phyloP scores from a whole-genome alignment of 2,329 filamentous ascomycete species.

The Drechslerella dactyloides region DNA sequence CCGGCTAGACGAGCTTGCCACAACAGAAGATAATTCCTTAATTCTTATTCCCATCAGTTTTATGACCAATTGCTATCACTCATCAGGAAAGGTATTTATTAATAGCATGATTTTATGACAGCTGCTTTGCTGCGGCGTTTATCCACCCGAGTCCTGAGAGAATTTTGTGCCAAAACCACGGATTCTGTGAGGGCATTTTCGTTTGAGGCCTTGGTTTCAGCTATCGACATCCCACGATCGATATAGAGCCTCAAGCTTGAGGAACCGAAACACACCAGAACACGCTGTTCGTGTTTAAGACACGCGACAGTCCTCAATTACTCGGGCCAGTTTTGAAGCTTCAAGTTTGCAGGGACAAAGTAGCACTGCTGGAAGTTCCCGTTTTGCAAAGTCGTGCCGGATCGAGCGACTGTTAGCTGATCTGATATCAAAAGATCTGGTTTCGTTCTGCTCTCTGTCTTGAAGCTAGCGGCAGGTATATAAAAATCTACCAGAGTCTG shows the following conservation, averaged over 20 bases:
- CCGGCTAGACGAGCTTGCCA: constrained; percentile 30
- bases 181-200: constrained; percentile 18
- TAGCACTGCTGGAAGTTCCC: constrained; percentile 31
- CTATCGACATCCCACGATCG: constrained; percentile 15
- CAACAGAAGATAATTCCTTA: constrained; percentile 36
- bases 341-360: constrained; percentile 8
- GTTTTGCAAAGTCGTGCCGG: constrained; percentile 19
- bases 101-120: constrained; percentile 24
- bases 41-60: constrained; percentile 29
- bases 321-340: not conserved
- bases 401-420: not conserved
- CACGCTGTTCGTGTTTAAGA: not conserved
- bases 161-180: constrained; percentile 12
- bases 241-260: not conserved
- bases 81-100: constrained; percentile 20
- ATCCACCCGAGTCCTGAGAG: constrained; percentile 18
- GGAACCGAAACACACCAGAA: not conserved
- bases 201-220: constrained; percentile 27
- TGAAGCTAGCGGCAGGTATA: not conserved
- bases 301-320: not conserved
- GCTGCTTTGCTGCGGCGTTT: constrained; percentile 14
- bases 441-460: no score
- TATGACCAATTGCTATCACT: constrained; percentile 22
- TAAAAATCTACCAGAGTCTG: not conserved
- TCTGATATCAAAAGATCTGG: not conserved